Percentiles rank a stretch among this genome's conserved stretches.
phyloP scores from a whole-genome alignment of 192 early-diverging fungal genomes.

The Chytriomyces sp. region DNA sequence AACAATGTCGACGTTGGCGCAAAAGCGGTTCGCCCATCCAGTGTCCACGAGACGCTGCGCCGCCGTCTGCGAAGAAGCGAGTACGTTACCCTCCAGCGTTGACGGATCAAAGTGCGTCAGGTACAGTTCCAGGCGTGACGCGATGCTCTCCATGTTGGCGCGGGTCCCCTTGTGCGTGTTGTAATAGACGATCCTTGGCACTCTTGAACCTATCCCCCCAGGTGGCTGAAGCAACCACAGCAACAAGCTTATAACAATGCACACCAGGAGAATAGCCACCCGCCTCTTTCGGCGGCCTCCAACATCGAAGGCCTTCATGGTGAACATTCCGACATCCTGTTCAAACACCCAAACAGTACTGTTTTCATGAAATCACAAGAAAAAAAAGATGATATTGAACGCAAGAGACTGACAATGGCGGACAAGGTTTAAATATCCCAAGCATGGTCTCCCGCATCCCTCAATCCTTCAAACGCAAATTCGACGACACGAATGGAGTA shows the following conservation, averaged over 20 bases:
- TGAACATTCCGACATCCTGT: too few species aligned
- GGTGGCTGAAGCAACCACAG: too few species aligned
- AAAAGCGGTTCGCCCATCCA: neutral
- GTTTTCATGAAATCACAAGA: too few species aligned
- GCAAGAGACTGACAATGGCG: too few species aligned
- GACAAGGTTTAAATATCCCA: conserved; percentile 12
- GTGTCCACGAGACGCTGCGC: neutral
- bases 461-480: conserved; percentile 44
- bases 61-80: neutral
- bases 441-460: conserved; percentile 22
- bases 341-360: too few species aligned
- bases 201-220: too few species aligned
- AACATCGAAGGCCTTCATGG: too few species aligned
- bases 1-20: neutral
- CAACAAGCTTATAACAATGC: too few species aligned
- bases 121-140: neutral
- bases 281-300: too few species aligned
- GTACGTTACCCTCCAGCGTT: neutral
- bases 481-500: conserved; percentile 42
- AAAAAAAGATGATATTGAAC: too few species aligned
- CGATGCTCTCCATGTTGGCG: neutral
- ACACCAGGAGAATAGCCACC: too few species aligned
- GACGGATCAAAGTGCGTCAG: neutral
- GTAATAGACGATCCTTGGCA: conserved; percentile 9
- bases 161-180: conserved; percentile 14